Evolutionary conservation across 2,329 filamentous ascomycete genomes (phyloP), one percentile per base, ranked within the genome.

Genomic region (Coniella lustricola): DNA sequence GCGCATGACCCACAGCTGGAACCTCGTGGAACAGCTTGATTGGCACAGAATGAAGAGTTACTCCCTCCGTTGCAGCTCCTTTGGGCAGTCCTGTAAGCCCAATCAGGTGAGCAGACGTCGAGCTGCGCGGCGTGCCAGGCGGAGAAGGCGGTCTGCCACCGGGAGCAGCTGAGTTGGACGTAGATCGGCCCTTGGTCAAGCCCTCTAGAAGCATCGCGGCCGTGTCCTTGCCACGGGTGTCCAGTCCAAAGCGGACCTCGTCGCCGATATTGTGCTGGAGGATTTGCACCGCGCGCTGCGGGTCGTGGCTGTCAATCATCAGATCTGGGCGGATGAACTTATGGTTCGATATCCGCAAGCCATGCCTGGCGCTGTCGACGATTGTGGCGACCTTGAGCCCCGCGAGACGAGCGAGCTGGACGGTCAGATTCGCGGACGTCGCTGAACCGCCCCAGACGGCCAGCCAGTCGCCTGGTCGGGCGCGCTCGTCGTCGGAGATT

Each of bases 21-120:
- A 82, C 73, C 50, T 84, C 80, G 59, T 90, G 86, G 58, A 87
- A 90, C 3, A 87, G 59, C 63, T 90, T 90, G 53, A 90, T 86
- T 0, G 85, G 85, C 0, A 90, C 81, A 0, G 72, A 78, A 58
- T 88, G 84, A 49, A 81, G 74, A 5, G 69, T 61, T 0, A 81
- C 68, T 0, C 72, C 72, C 0, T 67, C 64, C 0, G 64, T 60
- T 0, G 64, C 62, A 1, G 65, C 63, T 3, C 66, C 67, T 58
- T 86, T 87, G 0, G 85, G 85, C 3, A 87, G 55, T 0, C 84
- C 85, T 0, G 79, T 80, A 38, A 90, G 57, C 0, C 85, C 84
- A 0, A 89, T 73, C 0, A 90, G 67, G 62, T 90, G 85, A 1
- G 72, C 64, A 2, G 62, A 57, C 16, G 53, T 50, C 9, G 53